These are phyloP conservation scores for Phytopythium mirpurense DNA, from an alignment of 352 stramenopile genomes.

Conservation along the genomic window DNA sequence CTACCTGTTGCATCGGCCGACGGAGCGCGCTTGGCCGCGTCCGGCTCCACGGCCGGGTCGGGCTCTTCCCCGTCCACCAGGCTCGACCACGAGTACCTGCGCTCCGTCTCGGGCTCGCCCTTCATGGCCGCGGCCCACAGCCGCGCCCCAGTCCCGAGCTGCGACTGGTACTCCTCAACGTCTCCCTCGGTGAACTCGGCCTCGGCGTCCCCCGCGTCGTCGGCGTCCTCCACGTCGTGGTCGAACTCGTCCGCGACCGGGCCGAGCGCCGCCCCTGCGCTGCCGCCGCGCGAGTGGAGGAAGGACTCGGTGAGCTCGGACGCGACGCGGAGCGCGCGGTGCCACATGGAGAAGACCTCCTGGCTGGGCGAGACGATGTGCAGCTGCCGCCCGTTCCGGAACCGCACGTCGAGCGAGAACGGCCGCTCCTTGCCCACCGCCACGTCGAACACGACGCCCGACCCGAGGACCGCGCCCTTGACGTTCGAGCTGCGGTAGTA, in stretches of 20 bases:
- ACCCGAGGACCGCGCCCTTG: slow-evolving; percentile 40
- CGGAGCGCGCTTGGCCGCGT: slow-evolving; percentile 5
- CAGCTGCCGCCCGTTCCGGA: slow-evolving; percentile 68
- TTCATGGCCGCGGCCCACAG: slow-evolving; percentile 65
- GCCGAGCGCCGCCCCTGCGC: background rate
- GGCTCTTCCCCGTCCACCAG: background rate
- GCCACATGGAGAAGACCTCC: slow-evolving; percentile 48
- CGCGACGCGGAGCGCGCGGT: slow-evolving; percentile 37
- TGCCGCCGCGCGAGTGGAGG: slow-evolving; percentile 1
- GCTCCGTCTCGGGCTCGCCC: slow-evolving; percentile 13
- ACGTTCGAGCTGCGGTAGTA: slow-evolving; percentile 38
- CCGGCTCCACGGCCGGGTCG: slow-evolving; percentile 14
- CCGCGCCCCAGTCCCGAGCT: slow-evolving; percentile 27
- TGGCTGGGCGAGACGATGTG: slow-evolving; percentile 55
- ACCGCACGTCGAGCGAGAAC: slow-evolving; percentile 63
- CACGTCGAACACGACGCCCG: slow-evolving; percentile 65
- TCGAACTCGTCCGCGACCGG: slow-evolving; percentile 50
- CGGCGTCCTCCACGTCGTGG: slow-evolving; percentile 24
- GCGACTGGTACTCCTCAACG: slow-evolving; percentile 22
- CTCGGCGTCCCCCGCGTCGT: slow-evolving; percentile 15
- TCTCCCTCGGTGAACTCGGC: slow-evolving; percentile 28
- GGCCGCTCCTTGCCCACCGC: slow-evolving; percentile 43
- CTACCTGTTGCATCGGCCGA: background rate
- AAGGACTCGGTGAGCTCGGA: slow-evolving; percentile 69
- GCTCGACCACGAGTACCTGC: slow-evolving; percentile 33